Conservation (phyloP, 2,329 filamentous ascomycete species). For the Gnomoniopsis sp. region DNA sequence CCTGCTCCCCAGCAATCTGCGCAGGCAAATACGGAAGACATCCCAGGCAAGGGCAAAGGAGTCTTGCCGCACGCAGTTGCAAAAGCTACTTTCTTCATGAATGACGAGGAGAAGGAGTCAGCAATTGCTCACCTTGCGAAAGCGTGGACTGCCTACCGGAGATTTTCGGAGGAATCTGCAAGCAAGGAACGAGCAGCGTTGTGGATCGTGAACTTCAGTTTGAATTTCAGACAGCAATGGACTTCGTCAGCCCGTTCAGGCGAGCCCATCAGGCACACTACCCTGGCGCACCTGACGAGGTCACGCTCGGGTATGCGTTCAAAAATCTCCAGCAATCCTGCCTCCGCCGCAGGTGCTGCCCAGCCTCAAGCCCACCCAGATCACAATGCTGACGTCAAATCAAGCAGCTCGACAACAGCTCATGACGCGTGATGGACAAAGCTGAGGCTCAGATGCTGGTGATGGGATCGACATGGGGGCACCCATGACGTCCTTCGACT, state of each 20-base stretch:
- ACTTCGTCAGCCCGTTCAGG: neutral
- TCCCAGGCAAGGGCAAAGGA: neutral
- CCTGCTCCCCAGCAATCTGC: neutral
- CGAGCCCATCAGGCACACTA: neutral
- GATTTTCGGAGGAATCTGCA: neutral
- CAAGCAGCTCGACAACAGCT: neutral
- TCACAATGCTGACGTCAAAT: neutral
- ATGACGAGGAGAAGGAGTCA: neutral
- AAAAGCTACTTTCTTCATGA: neutral
- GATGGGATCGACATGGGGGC: too few relatives aligned
- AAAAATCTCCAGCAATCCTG: neutral
- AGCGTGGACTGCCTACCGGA: neutral
- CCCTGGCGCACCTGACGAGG: neutral
- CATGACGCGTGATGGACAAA: neutral
- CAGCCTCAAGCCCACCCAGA: neutral
- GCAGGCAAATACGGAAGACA: neutral
- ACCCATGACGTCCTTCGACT: too few relatives aligned
- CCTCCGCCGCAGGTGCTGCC: neutral
- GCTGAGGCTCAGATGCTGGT: neutral
- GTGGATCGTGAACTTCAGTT: neutral
- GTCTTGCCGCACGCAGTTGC: neutral
- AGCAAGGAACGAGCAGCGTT: neutral
- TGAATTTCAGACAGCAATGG: neutral
- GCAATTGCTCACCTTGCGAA: neutral
- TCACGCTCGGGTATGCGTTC: neutral